These are phyloP conservation scores for Chaetomium olivaceum DNA, from an alignment of 2,329 filamentous ascomycete species.

Conservation along the genomic window DNA sequence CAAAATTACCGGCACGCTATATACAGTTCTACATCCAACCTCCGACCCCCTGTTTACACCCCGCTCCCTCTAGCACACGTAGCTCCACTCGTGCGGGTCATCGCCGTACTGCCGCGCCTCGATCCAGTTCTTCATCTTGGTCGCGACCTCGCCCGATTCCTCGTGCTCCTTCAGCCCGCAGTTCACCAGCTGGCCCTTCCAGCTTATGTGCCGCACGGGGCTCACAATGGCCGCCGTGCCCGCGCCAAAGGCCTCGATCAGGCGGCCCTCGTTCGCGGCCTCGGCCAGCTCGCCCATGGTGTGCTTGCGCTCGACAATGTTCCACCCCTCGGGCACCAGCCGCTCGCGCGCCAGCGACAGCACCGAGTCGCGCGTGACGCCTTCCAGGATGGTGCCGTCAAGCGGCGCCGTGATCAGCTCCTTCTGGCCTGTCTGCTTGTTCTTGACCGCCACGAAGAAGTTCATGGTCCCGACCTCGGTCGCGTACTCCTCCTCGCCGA, in stretches of 20 bases:
- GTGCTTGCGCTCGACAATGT: conserved; percentile 83
- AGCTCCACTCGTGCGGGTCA: conserved; percentile 89
- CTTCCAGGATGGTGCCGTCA: conserved; percentile 94
- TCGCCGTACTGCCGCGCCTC: conserved; percentile 94
- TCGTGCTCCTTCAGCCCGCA: conserved; percentile 79
- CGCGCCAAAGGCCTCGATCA: conserved; percentile 90
- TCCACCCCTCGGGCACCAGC: conserved; percentile 84
- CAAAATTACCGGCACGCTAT: conserved; percentile 12
- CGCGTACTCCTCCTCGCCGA: conserved; percentile 91
- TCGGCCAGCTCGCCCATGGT: conserved; percentile 84
- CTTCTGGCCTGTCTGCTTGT: conserved; percentile 85
- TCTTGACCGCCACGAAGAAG: conserved; percentile 82
- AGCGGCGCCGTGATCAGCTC: conserved; percentile 94
- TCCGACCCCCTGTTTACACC: background rate
- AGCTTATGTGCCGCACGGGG: conserved; percentile 85
- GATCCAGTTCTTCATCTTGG: conserved; percentile 94
- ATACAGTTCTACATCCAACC: conserved; percentile 16
- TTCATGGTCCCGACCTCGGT: conserved; percentile 99
- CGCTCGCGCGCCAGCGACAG: conserved; percentile 82
- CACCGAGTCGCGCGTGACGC: conserved; percentile 90
- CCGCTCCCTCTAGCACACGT: conserved; percentile 42
- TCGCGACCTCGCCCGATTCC: conserved; percentile 84
- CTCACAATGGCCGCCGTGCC: conserved; percentile 94
- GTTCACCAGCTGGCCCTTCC: conserved; percentile 77
- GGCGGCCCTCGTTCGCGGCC: conserved; percentile 77